A percentile compares a stretch with the other conserved stretches of the same genome.
phyloP scores from a whole-genome alignment of 805 yeast species.

The Candida michaelii region DNA sequence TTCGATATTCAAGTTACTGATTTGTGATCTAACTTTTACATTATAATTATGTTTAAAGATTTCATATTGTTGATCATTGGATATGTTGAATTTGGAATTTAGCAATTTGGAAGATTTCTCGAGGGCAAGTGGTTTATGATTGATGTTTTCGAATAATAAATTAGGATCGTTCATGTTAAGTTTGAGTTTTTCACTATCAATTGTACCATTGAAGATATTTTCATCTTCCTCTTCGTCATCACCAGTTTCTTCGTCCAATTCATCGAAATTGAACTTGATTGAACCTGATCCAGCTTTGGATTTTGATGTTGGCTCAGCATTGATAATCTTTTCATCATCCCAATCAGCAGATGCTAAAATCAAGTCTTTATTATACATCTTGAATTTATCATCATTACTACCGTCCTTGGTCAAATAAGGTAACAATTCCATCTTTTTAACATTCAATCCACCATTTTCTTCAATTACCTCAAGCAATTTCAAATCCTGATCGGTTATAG shows the following conservation, averaged over 20 bases:
- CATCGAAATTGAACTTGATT: constrained; percentile 9
- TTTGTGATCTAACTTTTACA: constrained; percentile 86
- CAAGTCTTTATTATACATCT: constrained; percentile 51
- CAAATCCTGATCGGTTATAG: constrained; percentile 33
- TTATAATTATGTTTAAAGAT: constrained; percentile 81
- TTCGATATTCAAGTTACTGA: constrained; percentile 87
- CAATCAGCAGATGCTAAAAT: constrained; percentile 73
- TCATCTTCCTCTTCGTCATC: constrained; percentile 48
- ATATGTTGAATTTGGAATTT: constrained; percentile 68
- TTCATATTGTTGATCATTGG: constrained; percentile 87
- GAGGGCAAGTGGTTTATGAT: no score
- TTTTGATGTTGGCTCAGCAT: constrained; percentile 32
- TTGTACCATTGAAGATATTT: constrained; percentile 72
- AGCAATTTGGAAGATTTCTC: constrained; percentile 25
- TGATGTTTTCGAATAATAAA: constrained; percentile 53
- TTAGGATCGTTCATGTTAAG: constrained; percentile 88
- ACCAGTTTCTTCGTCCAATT: constrained; percentile 11
- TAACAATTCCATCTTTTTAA: constrained; percentile 19
- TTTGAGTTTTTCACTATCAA: constrained; percentile 41
- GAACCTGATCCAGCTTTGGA: background rate
- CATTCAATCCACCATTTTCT: constrained; percentile 19
- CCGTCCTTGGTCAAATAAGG: constrained; percentile 34
- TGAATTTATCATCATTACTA: constrained; percentile 37
- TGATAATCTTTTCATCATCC: constrained; percentile 66
- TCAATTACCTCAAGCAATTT: constrained; percentile 29